A percentile compares a stretch with the other conserved stretches of the same genome.
phyloP scores from a whole-genome alignment of 441 rosid species.

The Populus hybrid region DNA sequence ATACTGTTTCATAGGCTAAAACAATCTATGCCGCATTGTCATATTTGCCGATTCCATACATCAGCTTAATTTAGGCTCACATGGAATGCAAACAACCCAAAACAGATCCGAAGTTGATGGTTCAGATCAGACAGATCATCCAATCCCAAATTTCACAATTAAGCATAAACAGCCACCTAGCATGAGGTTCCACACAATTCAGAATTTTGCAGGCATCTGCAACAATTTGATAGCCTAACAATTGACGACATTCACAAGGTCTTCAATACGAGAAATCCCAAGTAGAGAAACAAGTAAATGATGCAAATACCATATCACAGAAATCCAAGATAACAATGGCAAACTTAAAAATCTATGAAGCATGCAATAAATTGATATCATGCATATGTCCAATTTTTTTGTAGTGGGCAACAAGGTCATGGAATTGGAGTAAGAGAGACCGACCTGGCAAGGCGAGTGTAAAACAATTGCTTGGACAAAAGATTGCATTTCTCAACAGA shows the following conservation, averaged over 20 bases:
- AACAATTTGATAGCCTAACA: background rate
- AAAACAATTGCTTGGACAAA: slow-evolving; percentile 58
- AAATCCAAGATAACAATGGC: background rate
- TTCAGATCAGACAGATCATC: background rate
- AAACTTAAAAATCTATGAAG: background rate
- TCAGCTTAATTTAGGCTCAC: background rate
- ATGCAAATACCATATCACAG: background rate
- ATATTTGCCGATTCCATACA: background rate
- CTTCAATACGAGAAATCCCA: background rate
- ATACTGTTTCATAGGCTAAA: background rate
- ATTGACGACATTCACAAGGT: background rate
- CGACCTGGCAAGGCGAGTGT: slow-evolving; percentile 80
- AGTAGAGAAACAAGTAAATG: background rate
- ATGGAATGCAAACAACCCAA: background rate
- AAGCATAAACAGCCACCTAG: background rate
- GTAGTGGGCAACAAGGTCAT: background rate
- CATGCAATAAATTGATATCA: background rate
- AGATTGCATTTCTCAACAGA: slow-evolving; percentile 66
- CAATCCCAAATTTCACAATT: background rate
- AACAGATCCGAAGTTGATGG: background rate
- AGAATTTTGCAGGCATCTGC: background rate
- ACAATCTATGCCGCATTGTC: background rate
- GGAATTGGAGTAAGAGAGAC: slow-evolving; percentile 19
- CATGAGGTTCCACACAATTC: background rate
- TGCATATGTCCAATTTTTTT: background rate